Evolutionary conservation across 306 rosid genomes (phyloP).

Genomic region (Arachis hypogaea): DNA sequence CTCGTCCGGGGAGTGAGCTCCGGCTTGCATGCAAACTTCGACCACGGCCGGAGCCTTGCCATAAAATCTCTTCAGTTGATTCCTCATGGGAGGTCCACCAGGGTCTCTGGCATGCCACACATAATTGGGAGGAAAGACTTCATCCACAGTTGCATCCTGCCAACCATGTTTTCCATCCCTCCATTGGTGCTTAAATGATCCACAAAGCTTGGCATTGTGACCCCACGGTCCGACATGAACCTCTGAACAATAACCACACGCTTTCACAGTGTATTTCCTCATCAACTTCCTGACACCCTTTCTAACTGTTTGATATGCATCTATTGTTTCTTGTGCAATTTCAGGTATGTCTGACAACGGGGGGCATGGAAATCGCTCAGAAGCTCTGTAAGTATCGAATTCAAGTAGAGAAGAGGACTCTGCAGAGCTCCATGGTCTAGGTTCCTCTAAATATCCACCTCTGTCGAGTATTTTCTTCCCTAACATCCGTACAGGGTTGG

Average conservation of each 20-base stretch:
- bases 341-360: slow-evolving; percentile 54
- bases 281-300: slow-evolving; percentile 73
- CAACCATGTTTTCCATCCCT: slow-evolving; percentile 99
- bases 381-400: slow-evolving; percentile 76
- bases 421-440: slow-evolving; percentile 56
- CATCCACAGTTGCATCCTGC: slow-evolving; percentile 90
- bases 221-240: slow-evolving; percentile 99
- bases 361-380: slow-evolving; percentile 66
- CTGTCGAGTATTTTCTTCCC: slow-evolving; percentile 76
- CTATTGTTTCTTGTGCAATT: slow-evolving; percentile 81
- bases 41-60: slow-evolving; percentile 95
- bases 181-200: slow-evolving; percentile 98
- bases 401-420: slow-evolving; percentile 59
- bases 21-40: slow-evolving; percentile 90
- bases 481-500: slow-evolving; percentile 72
- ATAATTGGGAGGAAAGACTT: slow-evolving; percentile 85
- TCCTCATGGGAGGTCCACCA: slow-evolving; percentile 67
- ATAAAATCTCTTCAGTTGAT: slow-evolving; percentile 68
- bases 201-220: slow-evolving; percentile 92
- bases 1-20: slow-evolving; percentile 66
- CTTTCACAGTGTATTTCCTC: slow-evolving; percentile 87
- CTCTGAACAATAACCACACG: slow-evolving; percentile 95
- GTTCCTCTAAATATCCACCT: slow-evolving; percentile 78
- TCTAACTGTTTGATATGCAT: slow-evolving; percentile 67
- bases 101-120: slow-evolving; percentile 92